Evolutionary conservation across 805 yeast genomes (phyloP), one percentile per base, ranked within the genome.

Genomic region (Nakazawaea sp.): DNA sequence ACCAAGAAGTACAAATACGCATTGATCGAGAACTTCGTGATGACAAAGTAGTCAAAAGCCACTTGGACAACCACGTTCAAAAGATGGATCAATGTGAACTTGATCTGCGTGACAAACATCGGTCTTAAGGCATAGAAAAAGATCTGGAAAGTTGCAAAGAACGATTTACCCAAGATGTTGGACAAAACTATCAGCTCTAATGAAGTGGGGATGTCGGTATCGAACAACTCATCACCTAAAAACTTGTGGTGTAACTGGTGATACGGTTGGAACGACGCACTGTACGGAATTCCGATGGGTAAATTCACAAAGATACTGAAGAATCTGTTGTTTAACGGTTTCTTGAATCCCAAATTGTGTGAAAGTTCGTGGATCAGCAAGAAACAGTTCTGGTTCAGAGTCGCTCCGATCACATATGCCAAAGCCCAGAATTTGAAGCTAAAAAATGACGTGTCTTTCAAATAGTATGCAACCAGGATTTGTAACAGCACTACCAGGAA

Each of bases 211-310:
- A 88, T 64, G 56, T 88, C 97, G 0, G 96, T 82, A 59, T 88
- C 97, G 48, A 75, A 75, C 35, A 70, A 66, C 49, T 78, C 82
- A 54, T 88, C 95, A 15, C 97, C 97, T 51, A 84, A 61, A 51
- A 83, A 87, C 58, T 88, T 88, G 61, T 88, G 97, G 53, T 88
- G 97, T 26, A 88, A 64, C 56, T 86, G 86, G 53, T 88, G 97
- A 56, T 88, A 88, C 6, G 96, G 96, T 43, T 84, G 81, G 64
- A 88, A 72, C 43, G 85, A 81, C 0, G 96, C 96, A 27, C 87
- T 74, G 59, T 86, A 88, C 0, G 96, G 97, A 18, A 88, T 68
- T 1, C 96, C 96, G 36, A 88, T 84, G 1, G 96, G 96, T 27
- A 85, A 61, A 55, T 88, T 88, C 26, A 87, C 72, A 45, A 84